Evolutionary conservation across 345 rosid genomes (phyloP).

Genomic region (Populus pruinosa): DNA sequence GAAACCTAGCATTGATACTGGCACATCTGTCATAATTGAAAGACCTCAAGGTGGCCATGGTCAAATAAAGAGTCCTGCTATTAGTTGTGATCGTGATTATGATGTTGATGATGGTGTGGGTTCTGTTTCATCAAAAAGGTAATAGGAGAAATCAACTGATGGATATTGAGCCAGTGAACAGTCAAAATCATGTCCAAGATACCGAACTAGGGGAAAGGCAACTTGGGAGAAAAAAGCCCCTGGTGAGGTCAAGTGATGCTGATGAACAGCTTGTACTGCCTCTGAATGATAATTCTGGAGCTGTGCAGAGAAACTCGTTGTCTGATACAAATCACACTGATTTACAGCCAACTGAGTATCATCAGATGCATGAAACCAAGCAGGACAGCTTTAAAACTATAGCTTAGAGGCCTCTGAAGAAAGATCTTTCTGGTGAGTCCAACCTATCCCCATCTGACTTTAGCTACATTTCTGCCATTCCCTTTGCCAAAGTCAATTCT

Average conservation of each 20-base stretch:
- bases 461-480: conserved; percentile 40
- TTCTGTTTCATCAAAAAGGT: conserved; percentile 82
- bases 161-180: conserved; percentile 35
- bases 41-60: conserved; percentile 40
- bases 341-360: conserved; percentile 34
- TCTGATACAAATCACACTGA: conserved; percentile 61
- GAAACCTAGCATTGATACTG: conserved; percentile 85
- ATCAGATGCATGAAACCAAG: conserved; percentile 30
- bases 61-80: conserved; percentile 41
- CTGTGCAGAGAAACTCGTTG: conserved; percentile 38
- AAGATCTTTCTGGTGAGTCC: conserved; percentile 34
- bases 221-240: conserved; percentile 43
- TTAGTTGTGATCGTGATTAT: conserved; percentile 71
- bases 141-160: conserved; percentile 39
- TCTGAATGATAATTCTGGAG: conserved; percentile 22
- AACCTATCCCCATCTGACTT: conserved; percentile 34
- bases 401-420: conserved; percentile 34
- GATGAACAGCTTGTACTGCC: conserved; percentile 32
- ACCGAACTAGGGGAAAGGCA: conserved; percentile 42
- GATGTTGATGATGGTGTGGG: conserved; percentile 74
- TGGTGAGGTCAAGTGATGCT: conserved; percentile 28
- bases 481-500: conserved; percentile 36
- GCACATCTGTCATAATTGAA: conserved; percentile 74
- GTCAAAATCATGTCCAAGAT: conserved; percentile 22
- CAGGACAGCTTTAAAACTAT: conserved; percentile 36